These are phyloP conservation scores for Daucus carota DNA, from an alignment of 129 eudicot species.

Conservation along the genomic window DH1_v3.0 NC_030387.2:5862001-5862500, in stretches of 20 bases:
- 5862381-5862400: background rate
- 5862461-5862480: background rate
- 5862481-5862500: background rate
- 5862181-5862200: too few species aligned
- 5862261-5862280: too few species aligned
- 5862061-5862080: background rate
- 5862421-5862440: background rate
- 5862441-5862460: background rate
- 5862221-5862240: too few species aligned
- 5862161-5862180: too few species aligned
- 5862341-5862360: too few species aligned
- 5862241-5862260: too few species aligned
- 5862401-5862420: background rate
- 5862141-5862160: background rate
- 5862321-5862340: too few species aligned
- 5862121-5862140: too few species aligned
- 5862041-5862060: background rate
- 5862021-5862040: background rate
- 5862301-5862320: too few species aligned
- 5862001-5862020: background rate
- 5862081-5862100: background rate
- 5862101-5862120: background rate
- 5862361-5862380: too few species aligned
- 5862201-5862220: too few species aligned
- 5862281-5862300: too few species aligned